phyloP scores from a whole-genome alignment of 2,329 filamentous ascomycete genomes.

The Alternaria atra region DNA sequence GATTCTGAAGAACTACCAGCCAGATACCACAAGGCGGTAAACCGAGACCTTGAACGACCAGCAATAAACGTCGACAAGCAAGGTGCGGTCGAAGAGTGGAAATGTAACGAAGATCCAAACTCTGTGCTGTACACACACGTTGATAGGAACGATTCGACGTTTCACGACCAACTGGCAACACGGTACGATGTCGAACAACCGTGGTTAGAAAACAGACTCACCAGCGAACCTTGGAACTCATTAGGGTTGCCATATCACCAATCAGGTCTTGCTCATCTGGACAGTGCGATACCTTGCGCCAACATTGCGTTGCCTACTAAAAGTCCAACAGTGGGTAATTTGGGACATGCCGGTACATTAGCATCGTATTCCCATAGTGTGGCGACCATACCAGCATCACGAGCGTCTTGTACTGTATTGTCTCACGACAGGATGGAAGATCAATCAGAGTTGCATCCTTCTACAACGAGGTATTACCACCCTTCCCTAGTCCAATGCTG shows the following conservation, averaged over 20 bases:
- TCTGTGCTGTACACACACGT: no score
- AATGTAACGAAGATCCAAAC: accelerated
- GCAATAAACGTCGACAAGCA: not conserved
- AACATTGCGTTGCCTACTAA: not conserved
- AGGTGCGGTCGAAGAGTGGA: not conserved
- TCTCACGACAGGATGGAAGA: no score
- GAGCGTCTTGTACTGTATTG: no score
- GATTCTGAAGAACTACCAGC: no score
- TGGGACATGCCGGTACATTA: accelerated
- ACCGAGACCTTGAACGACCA: not conserved
- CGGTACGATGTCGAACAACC: not conserved
- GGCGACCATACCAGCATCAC: no score
- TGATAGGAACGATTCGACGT: no score
- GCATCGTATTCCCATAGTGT: not conserved
- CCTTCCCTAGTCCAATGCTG: no score
- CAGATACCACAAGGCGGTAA: not conserved
- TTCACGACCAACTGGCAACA: not conserved
- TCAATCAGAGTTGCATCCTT: no score
- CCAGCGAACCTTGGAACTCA: not conserved
- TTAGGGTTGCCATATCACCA: not conserved
- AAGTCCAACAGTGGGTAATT: not conserved
- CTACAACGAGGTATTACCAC: no score
- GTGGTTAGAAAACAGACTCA: no score
- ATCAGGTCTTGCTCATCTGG: not conserved
- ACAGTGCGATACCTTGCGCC: not conserved